Percentiles rank a stretch among this genome's conserved stretches.
Conservation (phyloP, 768 basidiomycete species). For the Asterophora parasitica region DNA sequence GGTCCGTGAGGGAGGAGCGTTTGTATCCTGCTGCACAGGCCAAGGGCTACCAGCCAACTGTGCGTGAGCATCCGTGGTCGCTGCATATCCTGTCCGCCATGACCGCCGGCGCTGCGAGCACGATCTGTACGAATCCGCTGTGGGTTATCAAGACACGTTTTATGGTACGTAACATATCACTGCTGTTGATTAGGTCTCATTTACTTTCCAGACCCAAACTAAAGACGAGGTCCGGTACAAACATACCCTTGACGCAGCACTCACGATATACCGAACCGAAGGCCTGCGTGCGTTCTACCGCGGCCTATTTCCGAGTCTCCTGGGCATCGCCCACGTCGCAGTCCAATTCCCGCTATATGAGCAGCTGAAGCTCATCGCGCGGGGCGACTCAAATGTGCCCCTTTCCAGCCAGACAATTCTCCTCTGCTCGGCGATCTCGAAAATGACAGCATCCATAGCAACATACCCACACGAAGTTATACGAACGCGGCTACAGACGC, state of each 20-base stretch:
- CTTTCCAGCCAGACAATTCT: slow-evolving; percentile 69
- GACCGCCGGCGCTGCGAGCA: slow-evolving; percentile 91
- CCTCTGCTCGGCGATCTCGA: slow-evolving; percentile 83
- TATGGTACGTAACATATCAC: slow-evolving; percentile 58
- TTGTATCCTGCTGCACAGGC: slow-evolving; percentile 80
- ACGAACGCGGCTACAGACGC: slow-evolving; percentile 94
- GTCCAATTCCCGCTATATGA: slow-evolving; percentile 98
- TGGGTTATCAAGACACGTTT: slow-evolving; percentile 99
- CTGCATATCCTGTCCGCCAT: slow-evolving; percentile 93
- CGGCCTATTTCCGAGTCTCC: slow-evolving; percentile 85
- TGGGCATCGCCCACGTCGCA: slow-evolving; percentile 92
- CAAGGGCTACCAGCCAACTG: slow-evolving; percentile 79
- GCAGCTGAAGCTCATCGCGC: slow-evolving; percentile 78
- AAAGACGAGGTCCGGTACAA: slow-evolving; percentile 74
- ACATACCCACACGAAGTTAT: slow-evolving; percentile 99
- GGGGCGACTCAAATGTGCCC: slow-evolving; percentile 44
- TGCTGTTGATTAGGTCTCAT: not conserved
- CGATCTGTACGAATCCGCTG: slow-evolving; percentile 89
- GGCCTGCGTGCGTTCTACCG: slow-evolving; percentile 90
- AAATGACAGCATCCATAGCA: slow-evolving; percentile 94
- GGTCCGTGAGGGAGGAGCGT: slow-evolving; percentile 31
- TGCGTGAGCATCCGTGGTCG: slow-evolving; percentile 80
- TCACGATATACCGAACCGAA: slow-evolving; percentile 87
- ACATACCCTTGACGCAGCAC: slow-evolving; percentile 86
- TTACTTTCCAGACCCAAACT: slow-evolving; percentile 66